Percentiles rank a stretch among this genome's conserved stretches.
Evolutionary conservation across 805 yeast species (phyloP).

Genomic region (Teunomyces stri): DNA sequence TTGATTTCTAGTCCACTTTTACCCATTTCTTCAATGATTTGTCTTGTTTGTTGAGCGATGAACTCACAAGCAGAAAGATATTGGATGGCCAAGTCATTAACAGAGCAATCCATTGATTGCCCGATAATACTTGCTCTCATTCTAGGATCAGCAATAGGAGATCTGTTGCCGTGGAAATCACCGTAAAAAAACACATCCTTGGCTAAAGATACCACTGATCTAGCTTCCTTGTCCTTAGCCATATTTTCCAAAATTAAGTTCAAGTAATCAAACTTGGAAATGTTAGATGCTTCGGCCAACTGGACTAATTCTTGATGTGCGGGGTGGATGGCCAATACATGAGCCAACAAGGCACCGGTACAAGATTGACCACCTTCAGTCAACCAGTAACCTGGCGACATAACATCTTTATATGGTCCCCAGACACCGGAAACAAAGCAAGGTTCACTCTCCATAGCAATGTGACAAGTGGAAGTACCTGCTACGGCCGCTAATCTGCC

Average conservation of each 20-base stretch:
- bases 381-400: slow-evolving; percentile 88
- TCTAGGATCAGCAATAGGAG: slow-evolving; percentile 93
- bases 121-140: slow-evolving; percentile 95
- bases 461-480: slow-evolving; percentile 97
- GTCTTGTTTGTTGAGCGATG: slow-evolving; percentile 96
- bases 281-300: slow-evolving; percentile 63
- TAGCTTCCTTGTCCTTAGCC: slow-evolving; percentile 51
- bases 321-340: slow-evolving; percentile 84
- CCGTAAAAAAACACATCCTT: slow-evolving; percentile 90
- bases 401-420: slow-evolving; percentile 96
- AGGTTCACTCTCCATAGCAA: slow-evolving; percentile 79
- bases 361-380: slow-evolving; percentile 99
- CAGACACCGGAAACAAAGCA: slow-evolving; percentile 95
- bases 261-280: slow-evolving; percentile 78
- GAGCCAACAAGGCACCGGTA: slow-evolving; percentile 91
- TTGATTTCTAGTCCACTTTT: slow-evolving; percentile 72
- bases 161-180: slow-evolving; percentile 93
- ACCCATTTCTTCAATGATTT: slow-evolving; percentile 84
- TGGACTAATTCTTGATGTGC: slow-evolving; percentile 72
- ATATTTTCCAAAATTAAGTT: slow-evolving; percentile 72
- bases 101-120: slow-evolving; percentile 82
- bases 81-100: slow-evolving; percentile 79
- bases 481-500: slow-evolving; percentile 97
- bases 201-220: slow-evolving; percentile 79
- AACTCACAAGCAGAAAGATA: slow-evolving; percentile 96